Evolutionary conservation across 116 monocot species (phyloP).

Genomic region (Iris pallida): DNA sequence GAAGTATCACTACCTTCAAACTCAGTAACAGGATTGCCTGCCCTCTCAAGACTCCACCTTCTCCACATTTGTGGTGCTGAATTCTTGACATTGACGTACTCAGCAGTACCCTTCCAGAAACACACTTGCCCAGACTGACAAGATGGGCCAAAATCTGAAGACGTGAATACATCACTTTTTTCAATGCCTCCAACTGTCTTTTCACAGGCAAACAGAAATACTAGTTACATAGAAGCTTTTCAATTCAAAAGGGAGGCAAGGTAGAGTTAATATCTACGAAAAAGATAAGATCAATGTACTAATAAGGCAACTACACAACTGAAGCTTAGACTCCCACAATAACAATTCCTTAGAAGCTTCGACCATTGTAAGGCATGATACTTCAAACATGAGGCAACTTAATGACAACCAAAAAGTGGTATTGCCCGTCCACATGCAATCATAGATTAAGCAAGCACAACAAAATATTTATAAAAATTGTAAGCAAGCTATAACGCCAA

Average conservation of each 20-base stretch:
- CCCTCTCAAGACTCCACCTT: slow-evolving; percentile 32
- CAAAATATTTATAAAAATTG: no score
- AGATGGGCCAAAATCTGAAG: slow-evolving; percentile 3
- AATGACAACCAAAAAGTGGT: no score
- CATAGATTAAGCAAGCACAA: no score
- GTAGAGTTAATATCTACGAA: background rate
- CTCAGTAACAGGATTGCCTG: slow-evolving; percentile 16
- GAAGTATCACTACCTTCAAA: slow-evolving; percentile 38
- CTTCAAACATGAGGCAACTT: no score
- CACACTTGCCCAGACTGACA: background rate
- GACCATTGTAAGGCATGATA: no score
- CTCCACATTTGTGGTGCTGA: slow-evolving; percentile 22
- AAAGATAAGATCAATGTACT: no score
- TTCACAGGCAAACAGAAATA: slow-evolving; percentile 7
- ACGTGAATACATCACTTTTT: background rate
- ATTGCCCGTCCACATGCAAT: no score
- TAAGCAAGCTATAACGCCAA: no score
- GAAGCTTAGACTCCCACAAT: no score
- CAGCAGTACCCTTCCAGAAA: slow-evolving; percentile 4
- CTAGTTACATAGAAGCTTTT: background rate
- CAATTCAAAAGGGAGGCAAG: background rate
- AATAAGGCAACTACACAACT: no score
- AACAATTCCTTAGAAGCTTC: no score
- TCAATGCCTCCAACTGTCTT: slow-evolving; percentile 17
- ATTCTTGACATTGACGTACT: slow-evolving; percentile 9